phyloP scores from a whole-genome alignment of 2,329 filamentous ascomycete genomes.

The Pseudonectria buxi region DNA sequence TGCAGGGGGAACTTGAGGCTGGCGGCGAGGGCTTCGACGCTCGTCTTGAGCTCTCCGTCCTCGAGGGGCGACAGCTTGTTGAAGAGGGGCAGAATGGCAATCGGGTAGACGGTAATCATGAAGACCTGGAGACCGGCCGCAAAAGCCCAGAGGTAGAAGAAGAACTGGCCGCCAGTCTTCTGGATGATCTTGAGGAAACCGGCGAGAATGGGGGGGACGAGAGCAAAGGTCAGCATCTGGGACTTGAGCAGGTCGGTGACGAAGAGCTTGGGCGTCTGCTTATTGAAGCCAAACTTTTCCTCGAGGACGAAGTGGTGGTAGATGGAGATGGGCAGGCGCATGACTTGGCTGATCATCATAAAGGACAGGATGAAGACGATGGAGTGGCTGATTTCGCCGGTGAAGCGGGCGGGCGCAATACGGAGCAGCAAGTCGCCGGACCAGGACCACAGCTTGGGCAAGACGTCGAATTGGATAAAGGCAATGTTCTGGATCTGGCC shows the following conservation, averaged over 20 bases:
- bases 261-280: constrained; percentile 87
- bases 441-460: constrained; percentile 83
- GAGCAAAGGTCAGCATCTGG: constrained; percentile 69
- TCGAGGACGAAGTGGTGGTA: constrained; percentile 96
- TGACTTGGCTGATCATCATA: constrained; percentile 69
- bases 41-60: constrained; percentile 78
- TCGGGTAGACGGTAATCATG: constrained; percentile 93
- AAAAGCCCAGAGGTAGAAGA: constrained; percentile 97
- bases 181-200: constrained; percentile 92
- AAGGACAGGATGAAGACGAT: constrained; percentile 88
- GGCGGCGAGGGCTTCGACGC: constrained; percentile 76
- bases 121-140: constrained; percentile 83
- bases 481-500: constrained; percentile 81
- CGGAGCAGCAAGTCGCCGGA: constrained; percentile 67
- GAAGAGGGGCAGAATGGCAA: constrained; percentile 89
- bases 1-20: constrained; percentile 85
- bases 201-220: constrained; percentile 82
- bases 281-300: constrained; percentile 98
- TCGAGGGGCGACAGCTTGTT: constrained; percentile 95
- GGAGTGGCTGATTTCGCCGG: constrained; percentile 88
- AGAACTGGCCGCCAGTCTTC: constrained; percentile 88
- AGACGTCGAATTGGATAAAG: constrained; percentile 84
- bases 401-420: constrained; percentile 71
- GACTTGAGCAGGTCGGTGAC: constrained; percentile 87
- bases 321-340: constrained; percentile 74